Base-by-base conservation (phyloP, 2,329 filamentous ascomycete species). In the Phyllachora maydis region DNA sequence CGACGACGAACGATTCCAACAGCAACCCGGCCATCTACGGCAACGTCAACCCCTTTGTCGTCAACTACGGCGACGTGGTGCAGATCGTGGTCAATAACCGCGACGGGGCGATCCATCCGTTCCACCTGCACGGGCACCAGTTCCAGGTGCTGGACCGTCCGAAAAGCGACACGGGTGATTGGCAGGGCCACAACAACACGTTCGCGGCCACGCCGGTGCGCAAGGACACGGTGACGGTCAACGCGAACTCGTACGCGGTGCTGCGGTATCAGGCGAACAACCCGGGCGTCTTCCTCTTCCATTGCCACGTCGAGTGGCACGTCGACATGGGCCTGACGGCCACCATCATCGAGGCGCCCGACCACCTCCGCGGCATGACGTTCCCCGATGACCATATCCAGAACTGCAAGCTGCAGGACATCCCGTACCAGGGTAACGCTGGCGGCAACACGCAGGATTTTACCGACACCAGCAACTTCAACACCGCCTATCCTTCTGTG, bases 261-360 rank as follows among this genome's bases (percentile, higher is more conserved):
- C 37, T 66, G 15, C 57, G 59, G 11, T 63, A 64, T 42, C 37
- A 43, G 28, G 52, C 55, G 2, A 46, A 52, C 23, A 64, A 65
- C 35, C 59, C 61, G 0, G 62, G 61, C 11, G 49, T 59, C 14
- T 65, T 56, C 44, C 39, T 65, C 17, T 54, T 65, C 42, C 61
- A 66, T 39, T 66, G 61, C 42, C 61, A 67, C 39, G 61, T 67
- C 24, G 59, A 64, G 33, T 67, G 59, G 64, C 66, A 72, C 35
- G 56, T 68, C 11, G 53, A 54, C 36, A 60, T 63, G 47, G 66
- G 65, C 15, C 46, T 73, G 11, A 56, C 49, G 1, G 55, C 56
- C 14, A 58, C 56, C 9, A 44, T 69, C 15, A 50, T 69, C 32
- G 63, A 67, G 43, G 59, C 52, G 0, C 63, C 64, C 0, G 55